A percentile compares a stretch with the other conserved stretches of the same genome.
phyloP scores from a whole-genome alignment of 805 yeast genomes.

The Priceomyces carsonii region DNA sequence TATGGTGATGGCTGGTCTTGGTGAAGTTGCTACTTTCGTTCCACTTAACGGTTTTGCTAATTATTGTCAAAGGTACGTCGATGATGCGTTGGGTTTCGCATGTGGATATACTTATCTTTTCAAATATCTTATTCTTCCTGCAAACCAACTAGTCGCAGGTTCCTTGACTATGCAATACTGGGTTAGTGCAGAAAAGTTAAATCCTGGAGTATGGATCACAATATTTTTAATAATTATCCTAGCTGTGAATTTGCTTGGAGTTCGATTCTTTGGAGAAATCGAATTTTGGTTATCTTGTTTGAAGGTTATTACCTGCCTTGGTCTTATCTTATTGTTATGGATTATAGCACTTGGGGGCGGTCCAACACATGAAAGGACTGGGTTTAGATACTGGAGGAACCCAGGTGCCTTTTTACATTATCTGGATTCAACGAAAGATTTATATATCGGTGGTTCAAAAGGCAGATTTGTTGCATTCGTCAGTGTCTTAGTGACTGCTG shows the following conservation, averaged over 20 bases:
- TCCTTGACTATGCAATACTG: slow-evolving; percentile 55
- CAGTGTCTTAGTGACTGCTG: slow-evolving; percentile 63
- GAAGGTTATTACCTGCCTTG: slow-evolving; percentile 65
- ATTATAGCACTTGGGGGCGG: slow-evolving; percentile 77
- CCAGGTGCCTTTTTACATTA: slow-evolving; percentile 64
- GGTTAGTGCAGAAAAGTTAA: slow-evolving; percentile 45
- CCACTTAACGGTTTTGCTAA: slow-evolving; percentile 71
- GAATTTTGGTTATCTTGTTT: slow-evolving; percentile 66
- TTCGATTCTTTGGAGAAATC: slow-evolving; percentile 52
- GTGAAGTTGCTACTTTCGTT: slow-evolving; percentile 67
- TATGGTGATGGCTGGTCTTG: slow-evolving; percentile 66
- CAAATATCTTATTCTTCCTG: slow-evolving; percentile 55
- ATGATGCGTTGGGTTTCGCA: slow-evolving; percentile 67
- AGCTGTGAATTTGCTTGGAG: slow-evolving; percentile 48
- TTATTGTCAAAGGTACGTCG: slow-evolving; percentile 63
- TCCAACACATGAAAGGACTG: slow-evolving; percentile 70
- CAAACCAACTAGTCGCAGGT: slow-evolving; percentile 67
- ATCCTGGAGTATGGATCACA: slow-evolving; percentile 61
- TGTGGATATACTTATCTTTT: slow-evolving; percentile 65
- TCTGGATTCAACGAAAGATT: slow-evolving; percentile 40
- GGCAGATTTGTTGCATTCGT: slow-evolving; percentile 65
- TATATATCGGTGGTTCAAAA: slow-evolving; percentile 39
- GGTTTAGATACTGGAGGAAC: slow-evolving; percentile 68
- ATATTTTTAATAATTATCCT: slow-evolving; percentile 45
- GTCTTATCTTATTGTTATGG: slow-evolving; percentile 63